These are phyloP conservation scores for Sophora flavescens DNA, from an alignment of 306 rosid species.

Conservation along the genomic window DNA sequence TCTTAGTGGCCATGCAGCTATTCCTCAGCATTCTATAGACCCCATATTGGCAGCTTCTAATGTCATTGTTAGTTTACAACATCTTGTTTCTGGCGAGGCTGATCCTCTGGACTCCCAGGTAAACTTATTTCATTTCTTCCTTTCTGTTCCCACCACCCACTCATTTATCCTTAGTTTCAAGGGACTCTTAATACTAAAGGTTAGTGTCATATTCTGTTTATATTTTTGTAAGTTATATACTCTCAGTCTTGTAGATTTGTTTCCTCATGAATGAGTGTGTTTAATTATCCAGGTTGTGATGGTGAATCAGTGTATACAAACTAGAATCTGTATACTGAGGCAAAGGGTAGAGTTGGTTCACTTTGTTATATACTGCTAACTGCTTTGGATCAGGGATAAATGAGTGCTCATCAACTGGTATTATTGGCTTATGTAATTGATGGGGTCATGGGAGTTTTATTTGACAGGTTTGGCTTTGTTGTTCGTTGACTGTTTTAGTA, in stretches of 20 bases:
- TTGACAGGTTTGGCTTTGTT: neutral
- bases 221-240: slow-evolving; percentile 6
- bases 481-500: slow-evolving; percentile 2
- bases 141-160: too few species aligned
- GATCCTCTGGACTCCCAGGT: too few species aligned
- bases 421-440: too few species aligned
- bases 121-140: too few species aligned
- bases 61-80: too few species aligned
- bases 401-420: neutral
- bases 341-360: neutral
- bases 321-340: neutral
- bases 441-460: too few species aligned
- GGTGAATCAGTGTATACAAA: neutral
- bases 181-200: slow-evolving; percentile 21
- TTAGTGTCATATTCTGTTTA: slow-evolving; percentile 32
- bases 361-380: neutral
- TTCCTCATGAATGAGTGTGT: slow-evolving; percentile 20
- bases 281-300: slow-evolving; percentile 13
- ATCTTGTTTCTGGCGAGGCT: too few species aligned
- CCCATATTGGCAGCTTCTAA: too few species aligned
- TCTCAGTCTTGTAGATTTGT: slow-evolving; percentile 2
- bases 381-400: neutral
- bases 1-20: too few species aligned
- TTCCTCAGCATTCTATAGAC: too few species aligned
- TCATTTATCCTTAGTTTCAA: too few species aligned